Evolutionary conservation across 345 rosid genomes (phyloP).

Genomic region (Citrus inodora): DNA sequence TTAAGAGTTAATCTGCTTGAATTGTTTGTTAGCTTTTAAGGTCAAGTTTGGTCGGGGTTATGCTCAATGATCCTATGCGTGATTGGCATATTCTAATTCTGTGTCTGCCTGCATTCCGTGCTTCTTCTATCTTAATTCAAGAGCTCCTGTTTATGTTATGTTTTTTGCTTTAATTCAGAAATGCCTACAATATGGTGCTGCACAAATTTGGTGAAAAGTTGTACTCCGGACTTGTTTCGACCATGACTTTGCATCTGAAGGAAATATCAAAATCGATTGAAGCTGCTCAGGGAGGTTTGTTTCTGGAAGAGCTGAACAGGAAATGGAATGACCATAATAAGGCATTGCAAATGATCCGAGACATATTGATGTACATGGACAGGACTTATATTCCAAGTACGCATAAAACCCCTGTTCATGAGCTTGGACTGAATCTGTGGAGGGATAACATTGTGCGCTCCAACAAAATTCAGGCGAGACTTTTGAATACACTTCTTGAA

Average conservation of each 20-base stretch:
- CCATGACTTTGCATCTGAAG: conserved; percentile 90
- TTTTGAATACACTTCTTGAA: conserved; percentile 78
- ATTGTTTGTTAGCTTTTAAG: not conserved
- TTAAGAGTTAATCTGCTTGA: not conserved
- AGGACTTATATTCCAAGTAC: conserved; percentile 80
- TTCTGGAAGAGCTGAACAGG: conserved; percentile 87
- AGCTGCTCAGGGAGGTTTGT: conserved; percentile 90
- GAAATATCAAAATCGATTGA: conserved; percentile 76
- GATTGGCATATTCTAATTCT: not conserved
- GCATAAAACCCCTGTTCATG: conserved; percentile 86
- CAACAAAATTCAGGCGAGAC: conserved; percentile 70
- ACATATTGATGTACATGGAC: conserved; percentile 98
- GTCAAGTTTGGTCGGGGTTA: not conserved
- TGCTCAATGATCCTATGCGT: not conserved
- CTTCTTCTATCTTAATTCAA: not conserved
- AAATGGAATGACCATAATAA: conserved; percentile 99
- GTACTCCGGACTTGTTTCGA: conserved; percentile 70
- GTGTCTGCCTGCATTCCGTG: not conserved
- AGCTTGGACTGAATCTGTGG: conserved; percentile 90
- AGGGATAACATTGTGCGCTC: conserved; percentile 78
- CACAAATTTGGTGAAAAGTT: conserved; percentile 94
- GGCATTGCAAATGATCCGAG: conserved; percentile 95
- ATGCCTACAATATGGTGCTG: conserved; percentile 98
- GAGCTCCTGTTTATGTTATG: not conserved
- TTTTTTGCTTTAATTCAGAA: conserved; percentile 42